Conservation (phyloP, 2,329 filamentous ascomycete genomes). For the Aspergillus brunneoviolaceus region DNA sequence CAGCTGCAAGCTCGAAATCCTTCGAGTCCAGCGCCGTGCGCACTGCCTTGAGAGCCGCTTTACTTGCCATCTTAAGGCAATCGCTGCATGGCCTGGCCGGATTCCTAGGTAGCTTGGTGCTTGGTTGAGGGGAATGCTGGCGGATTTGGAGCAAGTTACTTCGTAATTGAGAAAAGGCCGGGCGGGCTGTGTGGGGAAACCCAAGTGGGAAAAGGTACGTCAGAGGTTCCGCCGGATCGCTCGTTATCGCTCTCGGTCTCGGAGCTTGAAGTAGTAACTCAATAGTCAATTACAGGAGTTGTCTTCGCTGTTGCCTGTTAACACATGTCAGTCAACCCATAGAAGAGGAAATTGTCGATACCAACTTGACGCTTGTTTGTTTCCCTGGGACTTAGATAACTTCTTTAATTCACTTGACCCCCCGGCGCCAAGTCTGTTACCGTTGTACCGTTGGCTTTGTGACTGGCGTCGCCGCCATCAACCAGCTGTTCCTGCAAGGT, state of each 20-base stretch:
- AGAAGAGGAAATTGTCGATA: neutral
- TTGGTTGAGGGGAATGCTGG: neutral
- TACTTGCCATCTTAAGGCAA: conserved; percentile 48
- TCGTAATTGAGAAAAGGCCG: conserved; percentile 10
- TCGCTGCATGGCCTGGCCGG: conserved; percentile 19
- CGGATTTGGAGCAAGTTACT: neutral
- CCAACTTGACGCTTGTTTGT: neutral
- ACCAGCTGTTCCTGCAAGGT: neutral
- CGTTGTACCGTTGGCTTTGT: neutral
- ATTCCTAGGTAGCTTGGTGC: neutral
- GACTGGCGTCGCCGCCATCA: no score
- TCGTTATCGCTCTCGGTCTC: conserved; percentile 16
- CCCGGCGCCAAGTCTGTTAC: neutral
- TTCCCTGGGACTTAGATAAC: neutral
- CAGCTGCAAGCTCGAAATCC: conserved; percentile 73
- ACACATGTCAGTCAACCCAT: neutral
- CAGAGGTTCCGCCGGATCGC: conserved; percentile 22
- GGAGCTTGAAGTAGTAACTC: no score
- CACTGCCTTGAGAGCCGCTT: conserved; percentile 77
- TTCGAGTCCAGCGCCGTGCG: conserved; percentile 73
- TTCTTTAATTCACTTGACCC: neutral
- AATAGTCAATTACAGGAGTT: neutral
- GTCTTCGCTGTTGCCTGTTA: neutral
- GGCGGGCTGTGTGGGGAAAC: conserved; percentile 18
- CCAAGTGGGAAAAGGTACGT: conserved; percentile 23